Base-by-base conservation (phyloP, 805 yeast species). In the Metschnikowia koreensis region DNA sequence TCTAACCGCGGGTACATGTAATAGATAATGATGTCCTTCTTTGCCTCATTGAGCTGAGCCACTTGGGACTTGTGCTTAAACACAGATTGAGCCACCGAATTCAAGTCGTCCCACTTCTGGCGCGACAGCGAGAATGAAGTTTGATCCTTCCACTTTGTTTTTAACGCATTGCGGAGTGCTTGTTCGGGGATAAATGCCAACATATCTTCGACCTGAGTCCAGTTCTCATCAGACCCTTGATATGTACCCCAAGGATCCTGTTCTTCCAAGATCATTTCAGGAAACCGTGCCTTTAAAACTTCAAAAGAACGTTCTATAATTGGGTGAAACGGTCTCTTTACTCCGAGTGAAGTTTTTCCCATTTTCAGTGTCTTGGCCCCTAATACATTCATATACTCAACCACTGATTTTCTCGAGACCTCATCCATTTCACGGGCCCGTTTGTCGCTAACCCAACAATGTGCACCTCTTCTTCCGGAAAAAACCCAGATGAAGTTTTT, bases 391-490 rank as follows among this genome's bases (percentile, higher is more conserved):
- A 94, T 67, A 66, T 94, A 94, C 58, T 89, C 92, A 33, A 92
- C 85, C 11, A 94, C 80, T 3, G 96, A 83, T 60, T 86, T 77
- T 62, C 99, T 81, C 54, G 82, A 81, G 6, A 74, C 62, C 66
- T 94, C 98, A 56, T 82, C 87, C 55, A 94, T 68, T 1, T 66
- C 61, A 51, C 97, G 74, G 0, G 97, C 97, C 44, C 92, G 74
- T 50, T 79, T 70, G 66, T 94, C 99, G 68, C 96, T 88, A 26
- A 94, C 79, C 99, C 99, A 94, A 63, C 98, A 96, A 76, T 94
- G 99, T 13, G 96, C 96, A 68, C 99, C 99, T 80, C 99, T 88
- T 76, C 99, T 87, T 44, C 99, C 99, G 0, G 97, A 90, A 65
- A 89, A 94, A 5, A 93, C 97, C 98, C 98, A 94, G 46, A 94